Conservation (phyloP, 1,139 yeast genomes). For the Sporopachydermia cereana region DNA sequence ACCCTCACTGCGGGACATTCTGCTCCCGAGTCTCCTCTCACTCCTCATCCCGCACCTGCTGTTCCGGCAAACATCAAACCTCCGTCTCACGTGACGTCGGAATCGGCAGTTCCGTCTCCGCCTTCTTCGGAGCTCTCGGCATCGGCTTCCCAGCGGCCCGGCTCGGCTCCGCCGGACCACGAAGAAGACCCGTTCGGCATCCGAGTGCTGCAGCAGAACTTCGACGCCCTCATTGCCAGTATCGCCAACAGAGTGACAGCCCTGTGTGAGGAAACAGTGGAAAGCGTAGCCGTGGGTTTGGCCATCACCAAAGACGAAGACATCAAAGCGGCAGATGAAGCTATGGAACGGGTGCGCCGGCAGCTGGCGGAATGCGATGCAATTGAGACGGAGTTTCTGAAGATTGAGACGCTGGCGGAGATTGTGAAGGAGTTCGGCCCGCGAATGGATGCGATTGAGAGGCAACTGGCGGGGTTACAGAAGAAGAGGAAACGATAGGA, state of each 20-base stretch:
- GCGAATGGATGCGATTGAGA: slow-evolving; percentile 22
- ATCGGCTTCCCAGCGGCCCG: not conserved
- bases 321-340: slow-evolving; percentile 28
- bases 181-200: slow-evolving; percentile 54
- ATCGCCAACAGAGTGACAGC: slow-evolving; percentile 41
- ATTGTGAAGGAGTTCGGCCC: slow-evolving; percentile 33
- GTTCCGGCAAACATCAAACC: too few relatives aligned
- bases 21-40: too few relatives aligned
- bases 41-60: too few relatives aligned
- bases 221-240: slow-evolving; percentile 50
- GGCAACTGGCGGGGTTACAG: not conserved
- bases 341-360: slow-evolving; percentile 32
- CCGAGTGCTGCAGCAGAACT: slow-evolving; percentile 43
- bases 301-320: slow-evolving; percentile 23
- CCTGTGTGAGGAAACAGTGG: slow-evolving; percentile 27
- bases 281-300: slow-evolving; percentile 23
- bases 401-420: slow-evolving; percentile 49
- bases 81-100: too few relatives aligned
- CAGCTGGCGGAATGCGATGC: slow-evolving; percentile 40
- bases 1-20: too few relatives aligned
- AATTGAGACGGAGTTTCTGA: slow-evolving; percentile 51
- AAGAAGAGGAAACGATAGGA: not conserved
- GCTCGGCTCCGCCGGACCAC: slow-evolving; percentile 16
- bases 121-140: too few relatives aligned
- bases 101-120: too few relatives aligned